These are phyloP conservation scores for Verticillium alfalfae DNA, from an alignment of 2,329 filamentous ascomycete genomes.

Conservation along the genomic window DNA sequence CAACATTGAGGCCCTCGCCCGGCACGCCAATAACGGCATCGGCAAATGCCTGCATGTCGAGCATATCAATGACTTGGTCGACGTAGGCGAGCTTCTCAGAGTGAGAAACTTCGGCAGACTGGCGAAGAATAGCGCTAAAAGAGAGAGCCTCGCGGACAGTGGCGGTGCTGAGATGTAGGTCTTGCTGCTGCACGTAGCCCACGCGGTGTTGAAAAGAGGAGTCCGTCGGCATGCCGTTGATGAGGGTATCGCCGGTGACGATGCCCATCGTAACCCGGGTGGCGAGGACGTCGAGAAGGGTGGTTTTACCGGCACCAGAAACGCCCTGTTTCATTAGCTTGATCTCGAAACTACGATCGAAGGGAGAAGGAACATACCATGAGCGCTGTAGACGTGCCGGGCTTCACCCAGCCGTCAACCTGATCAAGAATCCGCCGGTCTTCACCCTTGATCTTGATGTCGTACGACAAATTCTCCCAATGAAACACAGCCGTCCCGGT, in stretches of 20 bases:
- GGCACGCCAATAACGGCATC: constrained; percentile 64
- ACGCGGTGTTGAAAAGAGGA: constrained; percentile 65
- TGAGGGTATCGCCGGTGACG: constrained; percentile 64
- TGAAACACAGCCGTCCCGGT: constrained; percentile 60
- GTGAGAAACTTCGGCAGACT: constrained; percentile 48
- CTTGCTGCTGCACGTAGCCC: constrained; percentile 67
- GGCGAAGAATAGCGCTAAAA: constrained; percentile 63
- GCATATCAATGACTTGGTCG: constrained; percentile 19
- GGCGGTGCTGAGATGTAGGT: constrained; percentile 60
- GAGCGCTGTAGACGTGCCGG: constrained; percentile 67
- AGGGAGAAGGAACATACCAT: constrained; percentile 43
- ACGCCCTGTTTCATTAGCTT: constrained; percentile 37
- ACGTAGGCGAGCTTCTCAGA: constrained; percentile 18
- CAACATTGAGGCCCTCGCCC: constrained; percentile 45
- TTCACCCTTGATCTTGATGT: constrained; percentile 59
- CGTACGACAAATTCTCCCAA: constrained; percentile 62
- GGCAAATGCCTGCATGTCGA: constrained; percentile 54
- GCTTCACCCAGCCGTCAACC: constrained; percentile 73
- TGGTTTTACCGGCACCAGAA: constrained; percentile 71
- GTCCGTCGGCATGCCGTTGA: constrained; percentile 60
- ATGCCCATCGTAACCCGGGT: constrained; percentile 69
- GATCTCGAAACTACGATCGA: no score
- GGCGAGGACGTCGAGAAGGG: constrained; percentile 67
- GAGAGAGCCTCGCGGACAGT: constrained; percentile 63
- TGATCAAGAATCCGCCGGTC: constrained; percentile 61